phyloP scores from a whole-genome alignment of 495 filamentous ascomycete species.

The Penicillium mononematosum region DNA sequence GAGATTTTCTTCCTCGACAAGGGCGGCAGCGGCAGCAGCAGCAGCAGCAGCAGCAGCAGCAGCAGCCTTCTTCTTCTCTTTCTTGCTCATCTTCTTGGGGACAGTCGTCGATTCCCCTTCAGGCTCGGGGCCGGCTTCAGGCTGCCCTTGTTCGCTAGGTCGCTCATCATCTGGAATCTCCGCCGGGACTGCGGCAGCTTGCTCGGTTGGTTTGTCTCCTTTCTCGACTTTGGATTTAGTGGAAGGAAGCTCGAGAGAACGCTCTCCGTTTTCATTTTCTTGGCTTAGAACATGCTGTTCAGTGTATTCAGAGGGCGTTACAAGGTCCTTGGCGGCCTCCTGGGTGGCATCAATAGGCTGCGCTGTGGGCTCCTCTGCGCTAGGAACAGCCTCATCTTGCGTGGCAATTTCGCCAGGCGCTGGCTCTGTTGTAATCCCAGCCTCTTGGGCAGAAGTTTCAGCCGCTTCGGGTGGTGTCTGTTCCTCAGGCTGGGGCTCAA shows the following conservation, averaged over 20 bases:
- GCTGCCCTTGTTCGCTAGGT: background rate
- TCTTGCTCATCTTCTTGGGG: constrained; percentile 28
- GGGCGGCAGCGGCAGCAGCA: constrained; percentile 5
- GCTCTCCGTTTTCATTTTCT: constrained; percentile 4
- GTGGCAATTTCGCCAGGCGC: background rate
- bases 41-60: too few species aligned
- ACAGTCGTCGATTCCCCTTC: constrained; percentile 1
- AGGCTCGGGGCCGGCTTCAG: background rate
- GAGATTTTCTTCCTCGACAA: constrained; percentile 8
- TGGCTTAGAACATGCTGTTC: constrained; percentile 3
- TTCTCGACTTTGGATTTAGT: background rate
- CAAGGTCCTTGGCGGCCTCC: background rate
- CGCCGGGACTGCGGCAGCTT: background rate
- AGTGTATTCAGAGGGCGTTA: background rate
- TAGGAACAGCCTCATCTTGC: background rate
- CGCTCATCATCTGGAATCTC: background rate
- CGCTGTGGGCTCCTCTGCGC: background rate
- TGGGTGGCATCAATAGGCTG: background rate
- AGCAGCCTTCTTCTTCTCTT: constrained; percentile 21
- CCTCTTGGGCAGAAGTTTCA: constrained; percentile 4
- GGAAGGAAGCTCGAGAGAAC: background rate
- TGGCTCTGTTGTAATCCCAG: background rate
- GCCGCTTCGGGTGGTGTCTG: background rate
- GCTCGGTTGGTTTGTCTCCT: background rate
- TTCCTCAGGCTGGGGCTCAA: constrained; percentile 9